Evolutionary conservation across 2,329 filamentous ascomycete genomes (phyloP).

Genomic region (Penicillium janthinellum): DNA sequence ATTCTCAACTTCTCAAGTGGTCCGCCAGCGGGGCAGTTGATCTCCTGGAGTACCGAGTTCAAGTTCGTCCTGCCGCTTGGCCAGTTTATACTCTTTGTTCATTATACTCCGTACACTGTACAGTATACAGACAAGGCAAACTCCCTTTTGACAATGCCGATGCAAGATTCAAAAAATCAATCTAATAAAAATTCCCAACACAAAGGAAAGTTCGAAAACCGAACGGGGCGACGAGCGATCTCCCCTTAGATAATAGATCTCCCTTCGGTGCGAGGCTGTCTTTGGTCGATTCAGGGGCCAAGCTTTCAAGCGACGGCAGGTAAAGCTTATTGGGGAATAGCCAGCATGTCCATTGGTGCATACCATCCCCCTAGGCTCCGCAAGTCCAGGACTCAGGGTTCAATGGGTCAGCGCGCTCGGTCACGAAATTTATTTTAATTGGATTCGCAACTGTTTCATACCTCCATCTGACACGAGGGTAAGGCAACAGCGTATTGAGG

Average conservation of each 20-base stretch:
- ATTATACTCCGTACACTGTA: too few relatives aligned
- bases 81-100: background rate
- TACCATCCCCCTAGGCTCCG: background rate
- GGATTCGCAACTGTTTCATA: background rate
- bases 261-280: background rate
- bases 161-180: background rate
- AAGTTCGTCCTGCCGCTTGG: background rate
- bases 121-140: background rate
- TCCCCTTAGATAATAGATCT: background rate
- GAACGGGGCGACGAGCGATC: background rate
- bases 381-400: background rate
- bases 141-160: background rate
- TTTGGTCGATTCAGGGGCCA: conserved; percentile 1
- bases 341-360: background rate
- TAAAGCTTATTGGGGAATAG: background rate
- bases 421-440: background rate
- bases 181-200: background rate
- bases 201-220: background rate
- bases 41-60: background rate
- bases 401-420: background rate
- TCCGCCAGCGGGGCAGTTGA: background rate
- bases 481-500: conserved; percentile 12
- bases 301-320: conserved; percentile 10
- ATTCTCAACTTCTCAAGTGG: too few relatives aligned
- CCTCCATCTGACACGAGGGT: conserved; percentile 5